Conservation (phyloP, 2,329 filamentous ascomycete species). For the Camillea tinctor region DNA sequence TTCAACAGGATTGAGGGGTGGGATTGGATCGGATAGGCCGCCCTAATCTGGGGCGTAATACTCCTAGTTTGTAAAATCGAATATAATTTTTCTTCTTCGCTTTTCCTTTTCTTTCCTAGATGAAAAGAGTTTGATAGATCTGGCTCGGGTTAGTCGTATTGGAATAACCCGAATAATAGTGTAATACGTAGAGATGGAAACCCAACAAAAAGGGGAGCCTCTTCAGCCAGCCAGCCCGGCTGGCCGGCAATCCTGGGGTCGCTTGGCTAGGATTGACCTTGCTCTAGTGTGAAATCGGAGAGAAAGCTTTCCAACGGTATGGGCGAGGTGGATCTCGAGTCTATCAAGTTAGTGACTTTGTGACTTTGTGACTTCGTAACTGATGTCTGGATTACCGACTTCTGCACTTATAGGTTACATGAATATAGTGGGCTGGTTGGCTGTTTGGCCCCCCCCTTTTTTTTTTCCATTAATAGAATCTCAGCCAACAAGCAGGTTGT, state of each 20-base stretch:
- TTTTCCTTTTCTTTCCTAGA: not conserved
- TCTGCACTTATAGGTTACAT: not conserved
- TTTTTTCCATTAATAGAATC: not conserved
- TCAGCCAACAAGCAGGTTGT: not conserved
- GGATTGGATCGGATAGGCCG: no score
- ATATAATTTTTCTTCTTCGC: not conserved
- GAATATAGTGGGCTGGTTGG: not conserved
- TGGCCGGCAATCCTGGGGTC: not conserved
- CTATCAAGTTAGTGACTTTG: not conserved
- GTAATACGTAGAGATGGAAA: no score
- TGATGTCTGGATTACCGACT: no score
- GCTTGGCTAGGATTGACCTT: constrained; percentile 16
- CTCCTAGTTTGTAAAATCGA: no score
- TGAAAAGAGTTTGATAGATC: not conserved
- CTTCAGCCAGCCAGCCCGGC: not conserved
- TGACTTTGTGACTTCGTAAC: no score
- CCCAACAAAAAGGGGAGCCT: no score
- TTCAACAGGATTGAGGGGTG: no score
- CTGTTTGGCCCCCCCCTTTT: no score
- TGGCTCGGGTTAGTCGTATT: no score
- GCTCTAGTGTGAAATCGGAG: constrained; percentile 11
- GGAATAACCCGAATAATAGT: no score
- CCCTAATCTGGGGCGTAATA: no score
- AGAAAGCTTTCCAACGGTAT: constrained; percentile 22
- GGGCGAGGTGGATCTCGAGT: constrained; percentile 4